Conservation (phyloP, 2,329 filamentous ascomycete genomes). For the Diaporthe vaccinii region DNA sequence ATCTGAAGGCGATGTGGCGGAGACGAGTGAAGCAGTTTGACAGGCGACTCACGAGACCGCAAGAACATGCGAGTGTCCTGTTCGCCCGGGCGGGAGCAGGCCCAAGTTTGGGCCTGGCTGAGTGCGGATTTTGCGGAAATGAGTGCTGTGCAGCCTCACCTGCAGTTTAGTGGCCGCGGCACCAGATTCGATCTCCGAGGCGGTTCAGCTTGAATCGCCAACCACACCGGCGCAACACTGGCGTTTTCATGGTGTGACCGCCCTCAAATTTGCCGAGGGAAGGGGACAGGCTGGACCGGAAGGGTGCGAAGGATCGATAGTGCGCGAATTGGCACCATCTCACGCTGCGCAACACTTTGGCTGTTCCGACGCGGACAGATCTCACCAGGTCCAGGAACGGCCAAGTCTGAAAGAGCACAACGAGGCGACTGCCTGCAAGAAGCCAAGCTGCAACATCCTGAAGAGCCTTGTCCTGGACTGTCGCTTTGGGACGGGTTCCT, state of each 20-base stretch:
- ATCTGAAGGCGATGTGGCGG: neutral
- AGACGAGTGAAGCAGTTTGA: neutral
- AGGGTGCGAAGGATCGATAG: neutral
- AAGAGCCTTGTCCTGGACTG: neutral
- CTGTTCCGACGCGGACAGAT: neutral
- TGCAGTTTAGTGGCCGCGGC: neutral
- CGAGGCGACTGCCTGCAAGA: neutral
- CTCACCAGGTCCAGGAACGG: neutral
- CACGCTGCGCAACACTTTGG: neutral
- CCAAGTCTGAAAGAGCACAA: neutral
- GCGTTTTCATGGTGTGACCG: neutral
- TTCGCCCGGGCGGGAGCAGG: neutral
- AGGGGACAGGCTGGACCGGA: no score
- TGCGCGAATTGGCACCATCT: conserved; percentile 9
- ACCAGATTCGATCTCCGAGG: neutral
- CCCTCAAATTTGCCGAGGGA: neutral
- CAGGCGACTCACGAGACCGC: conserved; percentile 12
- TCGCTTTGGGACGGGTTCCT: neutral
- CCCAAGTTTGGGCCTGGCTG: neutral
- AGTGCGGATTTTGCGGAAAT: neutral
- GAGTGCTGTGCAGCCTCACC: conserved; percentile 7
- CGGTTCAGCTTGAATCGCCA: neutral
- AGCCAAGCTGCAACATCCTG: neutral
- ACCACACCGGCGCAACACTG: neutral
- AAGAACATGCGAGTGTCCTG: neutral